Evolutionary conservation across 1,284 basidiomycete genomes (phyloP).

Genomic region (Ganoderma leucocontextum): DNA sequence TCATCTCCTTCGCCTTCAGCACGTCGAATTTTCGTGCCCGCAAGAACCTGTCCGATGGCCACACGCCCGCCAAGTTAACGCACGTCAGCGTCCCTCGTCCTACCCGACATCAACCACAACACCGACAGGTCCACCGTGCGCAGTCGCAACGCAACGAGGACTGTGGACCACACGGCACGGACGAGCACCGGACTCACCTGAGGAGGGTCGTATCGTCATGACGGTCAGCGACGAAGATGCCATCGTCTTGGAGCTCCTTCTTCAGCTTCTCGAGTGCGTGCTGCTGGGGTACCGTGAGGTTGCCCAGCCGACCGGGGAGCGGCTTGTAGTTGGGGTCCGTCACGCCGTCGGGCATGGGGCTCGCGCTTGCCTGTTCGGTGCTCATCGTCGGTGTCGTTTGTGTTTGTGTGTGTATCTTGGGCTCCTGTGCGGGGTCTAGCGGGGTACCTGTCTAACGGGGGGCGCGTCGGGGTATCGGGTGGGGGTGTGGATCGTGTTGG

Average conservation of each 20-base stretch:
- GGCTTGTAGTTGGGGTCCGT: conserved; percentile 78
- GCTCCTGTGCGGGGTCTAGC: not conserved
- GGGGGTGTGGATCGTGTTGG: conserved; percentile 5
- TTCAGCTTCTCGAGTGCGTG: conserved; percentile 79
- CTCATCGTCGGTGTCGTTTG: conserved; percentile 29
- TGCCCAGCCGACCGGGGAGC: conserved; percentile 82
- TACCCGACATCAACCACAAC: not conserved
- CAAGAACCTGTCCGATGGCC: conserved; percentile 71
- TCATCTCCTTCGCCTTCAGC: conserved; percentile 84
- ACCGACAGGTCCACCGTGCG: not conserved
- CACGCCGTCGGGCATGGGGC: conserved; percentile 64
- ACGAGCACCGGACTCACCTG: conserved; percentile 51
- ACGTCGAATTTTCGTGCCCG: conserved; percentile 95
- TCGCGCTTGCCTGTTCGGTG: conserved; percentile 51
- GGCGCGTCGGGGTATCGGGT: conserved; percentile 9
- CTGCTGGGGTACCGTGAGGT: conserved; percentile 79
- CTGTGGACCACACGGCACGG: not conserved
- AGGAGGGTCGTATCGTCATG: conserved; percentile 87
- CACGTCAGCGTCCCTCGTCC: not conserved
- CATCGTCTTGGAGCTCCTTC: conserved; percentile 71
- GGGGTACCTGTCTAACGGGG: not conserved
- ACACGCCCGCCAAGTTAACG: not conserved
- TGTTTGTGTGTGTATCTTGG: not conserved
- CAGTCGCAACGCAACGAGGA: not conserved
- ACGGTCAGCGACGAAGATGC: conserved; percentile 68